Base-by-base conservation (phyloP, 306 rosid genomes). In the Acacia acuminata region DNA sequence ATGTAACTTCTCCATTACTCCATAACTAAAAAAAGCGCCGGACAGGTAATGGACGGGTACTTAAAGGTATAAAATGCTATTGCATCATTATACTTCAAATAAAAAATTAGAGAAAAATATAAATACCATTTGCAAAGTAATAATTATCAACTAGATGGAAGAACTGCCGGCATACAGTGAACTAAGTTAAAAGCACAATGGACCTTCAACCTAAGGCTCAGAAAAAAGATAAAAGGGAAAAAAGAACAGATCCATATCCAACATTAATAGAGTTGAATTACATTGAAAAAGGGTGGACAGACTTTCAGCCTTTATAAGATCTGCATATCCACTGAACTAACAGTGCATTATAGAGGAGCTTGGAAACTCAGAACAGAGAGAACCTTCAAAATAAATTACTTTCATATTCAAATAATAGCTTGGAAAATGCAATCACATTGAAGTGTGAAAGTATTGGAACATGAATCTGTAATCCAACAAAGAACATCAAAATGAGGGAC, bases 401-500 rank as follows among this genome's bases (percentile, higher is more conserved):
- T 56, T 19, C 25, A 19, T 72, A 60, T 73, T 73, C 25, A 74
- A 66, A 51, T 66, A 67, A 68, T 32, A 71, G 38, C 12, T 38
- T 77, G 80, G 67, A 67, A 67, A 43, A 68, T 71, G 80, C 47
- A 71, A 56, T 70, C 63, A 68, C n/a, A 64, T 55, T 80, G 68
- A 82, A 84, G 60, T 4, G 67, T 27, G 45, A 60, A 73, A 73
- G 67, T 67, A 75, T 73, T 47, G 58, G 68, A 83, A 73, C 32
- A 42, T 78, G 77, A 82, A 80, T 64, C 48, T 61, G 27, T 81
- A 69, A 78, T 61, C 60, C 71, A 81, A 64, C 22, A 56, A 82
- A 68, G 84, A 78, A 71, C 36, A 80, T 78, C 27, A 60, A 53
- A 65, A 61, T n/a, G 55, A 84, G 48, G 74, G 45, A 76, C 84